phyloP scores from a whole-genome alignment of 2,329 filamentous ascomycete species.

The Ploettnerulaceae sp. region DNA sequence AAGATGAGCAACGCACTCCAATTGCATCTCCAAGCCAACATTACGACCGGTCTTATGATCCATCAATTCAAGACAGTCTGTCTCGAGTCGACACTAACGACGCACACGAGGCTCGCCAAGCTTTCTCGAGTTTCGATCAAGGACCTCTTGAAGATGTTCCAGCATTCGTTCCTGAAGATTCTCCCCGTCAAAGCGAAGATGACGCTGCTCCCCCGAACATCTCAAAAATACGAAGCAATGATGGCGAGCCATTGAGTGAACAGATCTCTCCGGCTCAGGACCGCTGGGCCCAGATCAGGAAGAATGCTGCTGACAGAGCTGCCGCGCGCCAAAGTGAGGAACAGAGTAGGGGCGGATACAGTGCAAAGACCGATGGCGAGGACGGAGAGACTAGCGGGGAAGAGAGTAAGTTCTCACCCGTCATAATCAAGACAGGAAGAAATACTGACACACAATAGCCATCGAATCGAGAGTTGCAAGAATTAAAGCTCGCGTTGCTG shows the following conservation, averaged over 20 bases:
- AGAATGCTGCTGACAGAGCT: conserved; percentile 84
- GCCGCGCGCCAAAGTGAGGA: conserved; percentile 62
- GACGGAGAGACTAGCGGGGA: conserved; percentile 92
- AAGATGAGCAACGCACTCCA: conserved; percentile 28
- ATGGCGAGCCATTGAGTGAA: conserved; percentile 33
- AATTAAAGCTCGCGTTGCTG: conserved; percentile 95
- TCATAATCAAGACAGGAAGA: neutral
- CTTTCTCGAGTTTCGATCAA: conserved; percentile 73
- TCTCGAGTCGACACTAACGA: conserved; percentile 59
- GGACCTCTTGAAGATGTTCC: conserved; percentile 84
- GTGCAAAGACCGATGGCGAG: conserved; percentile 58
- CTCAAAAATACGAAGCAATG: conserved; percentile 17
- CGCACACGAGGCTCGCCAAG: conserved; percentile 52
- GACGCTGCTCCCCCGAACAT: conserved; percentile 37
- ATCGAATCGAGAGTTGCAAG: conserved; percentile 95
- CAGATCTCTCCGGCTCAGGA: conserved; percentile 52
- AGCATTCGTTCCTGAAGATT: conserved; percentile 61
- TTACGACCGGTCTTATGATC: conserved; percentile 40
- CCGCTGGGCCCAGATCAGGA: conserved; percentile 92
- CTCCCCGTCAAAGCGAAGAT: conserved; percentile 35
- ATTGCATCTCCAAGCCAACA: conserved; percentile 30
- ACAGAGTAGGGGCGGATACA: conserved; percentile 49
- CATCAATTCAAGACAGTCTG: conserved; percentile 43
- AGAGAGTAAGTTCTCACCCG: conserved; percentile 64
- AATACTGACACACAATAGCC: conserved; percentile 48